These are phyloP conservation scores for Brassica nigra DNA, from an alignment of 345 rosid genomes.

Conservation along the genomic window DNA sequence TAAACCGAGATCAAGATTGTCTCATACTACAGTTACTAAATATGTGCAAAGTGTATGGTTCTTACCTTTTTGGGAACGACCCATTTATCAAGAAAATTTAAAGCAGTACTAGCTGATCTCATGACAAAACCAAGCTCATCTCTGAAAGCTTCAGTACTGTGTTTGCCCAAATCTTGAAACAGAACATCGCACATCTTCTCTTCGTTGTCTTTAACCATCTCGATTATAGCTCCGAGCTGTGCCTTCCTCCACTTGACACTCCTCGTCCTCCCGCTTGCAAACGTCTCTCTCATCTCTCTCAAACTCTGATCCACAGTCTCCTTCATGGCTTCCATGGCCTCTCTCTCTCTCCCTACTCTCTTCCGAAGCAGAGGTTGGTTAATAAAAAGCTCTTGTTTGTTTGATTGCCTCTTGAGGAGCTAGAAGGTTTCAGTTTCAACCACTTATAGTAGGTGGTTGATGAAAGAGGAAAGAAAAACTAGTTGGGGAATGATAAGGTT, in stretches of 20 bases:
- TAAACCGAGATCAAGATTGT: constrained; percentile 5
- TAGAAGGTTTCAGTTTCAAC: background rate
- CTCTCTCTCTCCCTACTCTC: background rate
- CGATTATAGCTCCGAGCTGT: constrained; percentile 58
- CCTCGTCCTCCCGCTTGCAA: constrained; percentile 58
- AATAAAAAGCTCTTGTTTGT: background rate
- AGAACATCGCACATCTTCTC: constrained; percentile 52
- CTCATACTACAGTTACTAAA: background rate
- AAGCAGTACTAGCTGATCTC: constrained; percentile 56
- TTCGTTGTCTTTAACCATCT: constrained; percentile 64
- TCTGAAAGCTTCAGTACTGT: constrained; percentile 69
- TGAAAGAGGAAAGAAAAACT: background rate
- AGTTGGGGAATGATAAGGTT: background rate
- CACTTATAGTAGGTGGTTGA: background rate
- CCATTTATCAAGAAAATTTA: constrained; percentile 72
- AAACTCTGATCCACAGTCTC: constrained; percentile 47
- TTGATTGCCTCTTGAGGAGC: background rate
- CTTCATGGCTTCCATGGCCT: constrained; percentile 21
- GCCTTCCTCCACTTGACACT: constrained; percentile 70
- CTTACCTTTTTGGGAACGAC: constrained; percentile 67
- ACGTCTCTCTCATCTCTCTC: constrained; percentile 60
- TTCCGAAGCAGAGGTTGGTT: background rate
- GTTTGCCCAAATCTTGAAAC: constrained; percentile 80
- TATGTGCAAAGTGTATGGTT: background rate
- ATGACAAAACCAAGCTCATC: constrained; percentile 73